Conservation (phyloP, 495 filamentous ascomycete genomes). For the Xylaria curta region DNA sequence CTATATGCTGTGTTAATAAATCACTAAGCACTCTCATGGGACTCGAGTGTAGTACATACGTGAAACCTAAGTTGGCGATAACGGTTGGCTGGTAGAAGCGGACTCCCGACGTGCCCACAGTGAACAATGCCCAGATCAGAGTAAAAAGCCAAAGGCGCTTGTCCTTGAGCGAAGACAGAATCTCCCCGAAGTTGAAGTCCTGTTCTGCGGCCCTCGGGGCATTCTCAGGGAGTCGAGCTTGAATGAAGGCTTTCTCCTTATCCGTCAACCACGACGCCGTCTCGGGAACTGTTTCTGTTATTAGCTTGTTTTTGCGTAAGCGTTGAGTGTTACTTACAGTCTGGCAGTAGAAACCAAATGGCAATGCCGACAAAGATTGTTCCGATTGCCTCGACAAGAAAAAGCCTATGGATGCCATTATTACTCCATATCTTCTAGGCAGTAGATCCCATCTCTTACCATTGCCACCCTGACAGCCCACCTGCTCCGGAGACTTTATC, state of each 20-base stretch:
- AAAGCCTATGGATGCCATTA: constrained; percentile 35
- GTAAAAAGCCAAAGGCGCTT: constrained; percentile 46
- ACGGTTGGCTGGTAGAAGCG: constrained; percentile 53
- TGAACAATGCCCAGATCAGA: constrained; percentile 49
- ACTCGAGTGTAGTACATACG: constrained; percentile 34
- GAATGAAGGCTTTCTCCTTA: constrained; percentile 49
- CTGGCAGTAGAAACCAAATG: constrained; percentile 48
- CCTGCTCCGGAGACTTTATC: constrained; percentile 41
- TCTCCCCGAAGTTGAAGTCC: constrained; percentile 46
- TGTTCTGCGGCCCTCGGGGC: constrained; percentile 46
- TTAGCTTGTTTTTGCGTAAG: neutral
- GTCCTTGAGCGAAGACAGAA: constrained; percentile 43
- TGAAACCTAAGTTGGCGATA: constrained; percentile 52
- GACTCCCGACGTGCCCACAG: constrained; percentile 51
- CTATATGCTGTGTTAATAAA: constrained; percentile 28
- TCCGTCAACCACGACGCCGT: constrained; percentile 50
- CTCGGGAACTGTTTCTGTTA: constrained; percentile 42
- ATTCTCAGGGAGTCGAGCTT: constrained; percentile 50
- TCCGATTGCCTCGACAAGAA: constrained; percentile 48
- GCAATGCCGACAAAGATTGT: constrained; percentile 45
- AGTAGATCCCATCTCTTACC: constrained; percentile 31
- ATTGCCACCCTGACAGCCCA: constrained; percentile 52
- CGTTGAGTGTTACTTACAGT: constrained; percentile 38
- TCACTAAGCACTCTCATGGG: neutral
- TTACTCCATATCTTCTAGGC: neutral